A percentile compares a stretch with the other conserved stretches of the same genome.
Conservation (phyloP, 768 basidiomycete species). For the Leucosporidium creatinivorum region DNA sequence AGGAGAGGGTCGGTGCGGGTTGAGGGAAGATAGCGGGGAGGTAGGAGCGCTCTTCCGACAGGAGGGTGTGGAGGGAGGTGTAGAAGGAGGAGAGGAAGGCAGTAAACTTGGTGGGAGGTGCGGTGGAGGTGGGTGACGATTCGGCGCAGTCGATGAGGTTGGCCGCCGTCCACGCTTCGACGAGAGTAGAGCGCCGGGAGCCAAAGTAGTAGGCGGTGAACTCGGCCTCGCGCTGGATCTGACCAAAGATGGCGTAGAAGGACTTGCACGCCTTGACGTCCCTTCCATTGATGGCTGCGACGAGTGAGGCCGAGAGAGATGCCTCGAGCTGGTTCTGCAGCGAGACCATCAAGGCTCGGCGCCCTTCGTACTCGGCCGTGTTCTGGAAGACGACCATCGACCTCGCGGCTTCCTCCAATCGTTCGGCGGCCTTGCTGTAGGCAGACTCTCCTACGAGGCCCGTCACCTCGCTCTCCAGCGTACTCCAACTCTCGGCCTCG, state of each 20-base stretch:
- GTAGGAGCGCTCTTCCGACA: slow-evolving; percentile 48
- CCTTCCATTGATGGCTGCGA: slow-evolving; percentile 71
- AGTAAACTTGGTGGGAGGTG: slow-evolving; percentile 46
- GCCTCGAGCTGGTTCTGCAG: slow-evolving; percentile 95
- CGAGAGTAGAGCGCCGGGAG: slow-evolving; percentile 59
- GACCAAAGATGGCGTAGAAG: slow-evolving; percentile 78
- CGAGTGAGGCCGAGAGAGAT: slow-evolving; percentile 78
- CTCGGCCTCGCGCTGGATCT: slow-evolving; percentile 85
- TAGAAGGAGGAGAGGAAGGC: slow-evolving; percentile 72
- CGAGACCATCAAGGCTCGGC: slow-evolving; percentile 76
- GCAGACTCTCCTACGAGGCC: slow-evolving; percentile 68
- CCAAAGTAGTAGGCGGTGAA: slow-evolving; percentile 93
- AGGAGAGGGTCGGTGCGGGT: slow-evolving; percentile 64
- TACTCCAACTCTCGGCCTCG: slow-evolving; percentile 95
- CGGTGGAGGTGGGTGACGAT: slow-evolving; percentile 11
- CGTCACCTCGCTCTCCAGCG: slow-evolving; percentile 85
- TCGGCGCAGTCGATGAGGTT: slow-evolving; percentile 43
- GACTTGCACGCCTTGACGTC: slow-evolving; percentile 66
- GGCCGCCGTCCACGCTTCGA: slow-evolving; percentile 63
- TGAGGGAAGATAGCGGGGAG: slow-evolving; percentile 81
- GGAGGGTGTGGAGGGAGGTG: slow-evolving; percentile 55
- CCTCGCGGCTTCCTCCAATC: slow-evolving; percentile 78
- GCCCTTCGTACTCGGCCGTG: slow-evolving; percentile 79
- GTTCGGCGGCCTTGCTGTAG: slow-evolving; percentile 83
- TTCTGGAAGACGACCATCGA: slow-evolving; percentile 90